Percentiles rank a stretch among this genome's conserved stretches.
Evolutionary conservation across 2,329 filamentous ascomycete genomes (phyloP).

Genomic region (Domatiomyces catenatus): DNA sequence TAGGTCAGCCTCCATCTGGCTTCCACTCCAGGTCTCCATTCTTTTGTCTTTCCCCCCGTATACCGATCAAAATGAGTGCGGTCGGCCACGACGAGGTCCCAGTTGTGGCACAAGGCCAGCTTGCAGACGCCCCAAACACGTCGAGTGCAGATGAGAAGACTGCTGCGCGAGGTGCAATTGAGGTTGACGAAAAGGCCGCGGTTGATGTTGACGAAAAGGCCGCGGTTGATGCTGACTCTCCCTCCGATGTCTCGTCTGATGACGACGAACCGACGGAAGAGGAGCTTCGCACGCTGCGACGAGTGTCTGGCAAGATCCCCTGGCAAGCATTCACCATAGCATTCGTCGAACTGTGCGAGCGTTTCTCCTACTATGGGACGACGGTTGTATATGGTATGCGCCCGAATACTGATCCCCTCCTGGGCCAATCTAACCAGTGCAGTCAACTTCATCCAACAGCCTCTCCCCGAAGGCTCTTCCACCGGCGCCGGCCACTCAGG

Average conservation of each 20-base stretch:
- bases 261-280: slow-evolving; percentile 6
- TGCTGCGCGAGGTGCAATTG: slow-evolving; percentile 9
- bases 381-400: slow-evolving; percentile 7
- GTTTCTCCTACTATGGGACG: slow-evolving; percentile 18
- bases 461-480: slow-evolving; percentile 37
- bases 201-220: slow-evolving; percentile 1
- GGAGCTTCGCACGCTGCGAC: slow-evolving; percentile 12
- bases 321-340: slow-evolving; percentile 15
- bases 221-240: neutral
- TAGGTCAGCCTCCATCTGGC: neutral
- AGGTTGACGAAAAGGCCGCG: slow-evolving; percentile 1
- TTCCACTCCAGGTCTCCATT: neutral
- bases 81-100: slow-evolving; percentile 9
- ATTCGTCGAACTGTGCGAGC: slow-evolving; percentile 17
- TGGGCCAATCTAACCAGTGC: slow-evolving; percentile 17
- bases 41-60: neutral
- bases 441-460: slow-evolving; percentile 38
- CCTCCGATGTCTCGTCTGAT: slow-evolving; percentile 9
- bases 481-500: slow-evolving; percentile 39
- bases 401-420: neutral
- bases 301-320: slow-evolving; percentile 15
- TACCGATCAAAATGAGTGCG: slow-evolving; percentile 8
- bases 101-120: slow-evolving; percentile 9
- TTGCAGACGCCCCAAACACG: slow-evolving; percentile 6
- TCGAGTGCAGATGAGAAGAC: slow-evolving; percentile 8